phyloP scores from a whole-genome alignment of 108 stramenopile species.

The Licmophora abbreviata region DNA sequence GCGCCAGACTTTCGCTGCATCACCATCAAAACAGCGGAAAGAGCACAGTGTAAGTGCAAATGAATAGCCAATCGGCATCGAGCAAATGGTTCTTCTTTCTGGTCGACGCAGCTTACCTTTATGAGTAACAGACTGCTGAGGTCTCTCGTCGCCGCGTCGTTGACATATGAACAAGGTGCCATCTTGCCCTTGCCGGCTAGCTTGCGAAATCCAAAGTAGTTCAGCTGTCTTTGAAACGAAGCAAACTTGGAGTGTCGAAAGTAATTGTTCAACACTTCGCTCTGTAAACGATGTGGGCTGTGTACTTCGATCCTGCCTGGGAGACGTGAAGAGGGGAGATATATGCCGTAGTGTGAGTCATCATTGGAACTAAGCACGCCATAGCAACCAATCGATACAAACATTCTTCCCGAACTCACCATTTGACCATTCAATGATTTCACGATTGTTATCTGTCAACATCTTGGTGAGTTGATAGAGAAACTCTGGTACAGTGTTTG shows the following conservation, averaged over 20 bases:
- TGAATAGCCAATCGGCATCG: neutral
- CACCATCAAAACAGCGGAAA: neutral
- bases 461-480: constrained; percentile 83
- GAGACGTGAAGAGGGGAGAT: constrained; percentile 8
- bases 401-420: too few relatives aligned
- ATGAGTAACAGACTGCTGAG: constrained; percentile 65
- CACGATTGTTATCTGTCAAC: constrained; percentile 74
- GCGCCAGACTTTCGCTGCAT: constrained; percentile 28
- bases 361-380: neutral
- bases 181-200: constrained; percentile 90
- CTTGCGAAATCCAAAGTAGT: constrained; percentile 87
- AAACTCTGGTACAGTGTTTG: constrained; percentile 51
- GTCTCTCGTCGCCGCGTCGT: constrained; percentile 64
- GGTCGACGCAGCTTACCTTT: constrained; percentile 38
- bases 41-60: neutral
- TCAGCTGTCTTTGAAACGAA: constrained; percentile 82
- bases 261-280: constrained; percentile 47
- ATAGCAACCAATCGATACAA: neutral
- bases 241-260: constrained; percentile 89
- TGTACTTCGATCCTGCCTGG: constrained; percentile 76
- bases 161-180: constrained; percentile 87
- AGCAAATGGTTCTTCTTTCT: neutral
- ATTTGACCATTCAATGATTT: constrained; percentile 77
- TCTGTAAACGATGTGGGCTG: constrained; percentile 67
- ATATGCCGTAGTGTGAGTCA: too few relatives aligned